phyloP scores from a whole-genome alignment of 768 basidiomycete genomes.

The Podaxis sp. region DNA sequence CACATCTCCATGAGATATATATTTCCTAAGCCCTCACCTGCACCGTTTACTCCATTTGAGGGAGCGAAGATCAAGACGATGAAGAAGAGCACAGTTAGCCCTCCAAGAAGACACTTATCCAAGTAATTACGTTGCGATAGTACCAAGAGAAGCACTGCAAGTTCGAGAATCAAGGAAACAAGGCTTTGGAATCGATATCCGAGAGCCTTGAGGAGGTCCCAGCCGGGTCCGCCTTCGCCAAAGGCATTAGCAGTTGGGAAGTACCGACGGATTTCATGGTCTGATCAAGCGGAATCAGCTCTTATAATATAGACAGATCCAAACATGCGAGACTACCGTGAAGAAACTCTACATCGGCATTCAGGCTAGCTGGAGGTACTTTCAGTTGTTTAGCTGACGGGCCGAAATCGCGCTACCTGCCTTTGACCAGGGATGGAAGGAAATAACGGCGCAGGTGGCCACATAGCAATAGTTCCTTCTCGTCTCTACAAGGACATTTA shows the following conservation, averaged over 20 bases:
- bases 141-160: constrained; percentile 17
- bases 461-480: constrained; percentile 18
- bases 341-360: constrained; percentile 16
- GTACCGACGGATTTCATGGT: neutral
- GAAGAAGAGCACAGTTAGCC: constrained; percentile 7
- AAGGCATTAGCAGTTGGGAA: constrained; percentile 23
- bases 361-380: constrained; percentile 19
- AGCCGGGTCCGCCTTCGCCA: constrained; percentile 30
- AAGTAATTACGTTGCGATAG: constrained; percentile 13
- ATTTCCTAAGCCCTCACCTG: constrained; percentile 21
- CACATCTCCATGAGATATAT: neutral
- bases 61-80: constrained; percentile 28
- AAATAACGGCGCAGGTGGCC: constrained; percentile 33
- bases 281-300: neutral
- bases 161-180: constrained; percentile 23
- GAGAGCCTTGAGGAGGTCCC: constrained; percentile 24
- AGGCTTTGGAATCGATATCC: constrained; percentile 15
- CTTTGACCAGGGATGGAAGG: constrained; percentile 32
- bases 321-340: constrained; percentile 7
- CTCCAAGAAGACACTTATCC: constrained; percentile 17
- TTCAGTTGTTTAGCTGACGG: neutral
- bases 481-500: neutral
- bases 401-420: constrained; percentile 16
- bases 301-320: neutral
- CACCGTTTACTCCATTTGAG: constrained; percentile 28